These are phyloP conservation scores for Arthrinium puccinioides DNA, from an alignment of 2,329 filamentous ascomycete genomes.

Conservation along the genomic window DNA sequence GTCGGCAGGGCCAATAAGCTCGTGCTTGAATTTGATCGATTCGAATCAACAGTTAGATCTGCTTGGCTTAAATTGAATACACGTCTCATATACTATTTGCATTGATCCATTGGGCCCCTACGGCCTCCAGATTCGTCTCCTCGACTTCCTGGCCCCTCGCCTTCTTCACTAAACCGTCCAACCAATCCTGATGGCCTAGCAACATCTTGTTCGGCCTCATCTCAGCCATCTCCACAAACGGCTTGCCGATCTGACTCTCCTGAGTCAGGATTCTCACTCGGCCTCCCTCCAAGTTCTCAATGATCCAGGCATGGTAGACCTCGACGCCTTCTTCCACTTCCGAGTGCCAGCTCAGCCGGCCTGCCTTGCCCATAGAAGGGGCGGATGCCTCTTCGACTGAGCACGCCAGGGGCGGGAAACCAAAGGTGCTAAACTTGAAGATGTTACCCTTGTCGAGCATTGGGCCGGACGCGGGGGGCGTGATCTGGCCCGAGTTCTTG, in stretches of 20 bases:
- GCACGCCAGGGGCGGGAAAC: slow-evolving; percentile 15
- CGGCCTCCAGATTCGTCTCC: neutral
- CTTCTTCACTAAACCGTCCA: slow-evolving; percentile 13
- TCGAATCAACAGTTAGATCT: no score
- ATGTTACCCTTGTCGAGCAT: slow-evolving; percentile 14
- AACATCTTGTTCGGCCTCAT: slow-evolving; percentile 19
- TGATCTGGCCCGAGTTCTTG: slow-evolving; percentile 15
- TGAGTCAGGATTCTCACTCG: slow-evolving; percentile 20
- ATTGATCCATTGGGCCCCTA: no score
- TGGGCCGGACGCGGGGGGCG: slow-evolving; percentile 15
- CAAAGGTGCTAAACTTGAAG: slow-evolving; percentile 22
- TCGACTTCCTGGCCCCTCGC: neutral
- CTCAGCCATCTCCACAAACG: slow-evolving; percentile 11
- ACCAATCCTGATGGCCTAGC: slow-evolving; percentile 21
- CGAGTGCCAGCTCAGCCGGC: slow-evolving; percentile 19
- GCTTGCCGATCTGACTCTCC: slow-evolving; percentile 21
- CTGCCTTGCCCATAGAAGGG: slow-evolving; percentile 8
- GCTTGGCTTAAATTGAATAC: no score
- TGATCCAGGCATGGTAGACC: slow-evolving; percentile 21
- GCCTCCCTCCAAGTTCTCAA: slow-evolving; percentile 19
- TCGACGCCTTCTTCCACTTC: slow-evolving; percentile 10
- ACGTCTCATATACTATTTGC: no score
- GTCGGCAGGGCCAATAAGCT: no score
- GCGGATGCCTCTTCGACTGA: slow-evolving; percentile 15
- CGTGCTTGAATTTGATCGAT: no score